These are phyloP conservation scores for Caryopteris hybrid DNA, from an alignment of 305 asterid genomes.

Conservation along the genomic window DNA sequence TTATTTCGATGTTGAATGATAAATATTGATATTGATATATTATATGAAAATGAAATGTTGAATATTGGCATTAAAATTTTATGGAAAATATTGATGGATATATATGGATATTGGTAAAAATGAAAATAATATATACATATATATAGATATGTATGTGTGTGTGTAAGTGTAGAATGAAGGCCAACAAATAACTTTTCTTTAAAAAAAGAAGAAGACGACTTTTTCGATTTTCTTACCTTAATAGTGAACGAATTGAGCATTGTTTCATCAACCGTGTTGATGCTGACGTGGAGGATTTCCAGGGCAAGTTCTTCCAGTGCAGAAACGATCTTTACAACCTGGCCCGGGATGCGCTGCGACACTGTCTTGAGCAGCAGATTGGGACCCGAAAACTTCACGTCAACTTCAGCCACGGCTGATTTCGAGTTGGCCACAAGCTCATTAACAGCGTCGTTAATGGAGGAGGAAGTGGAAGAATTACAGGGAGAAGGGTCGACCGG, in stretches of 20 bases:
- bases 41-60: no score
- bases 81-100: no score
- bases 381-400: constrained; percentile 77
- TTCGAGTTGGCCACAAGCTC: constrained; percentile 76
- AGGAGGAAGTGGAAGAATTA: constrained; percentile 45
- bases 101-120: no score
- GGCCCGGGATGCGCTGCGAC: constrained; percentile 71
- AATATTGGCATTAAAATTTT: no score
- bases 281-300: constrained; percentile 67
- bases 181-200: no score
- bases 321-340: constrained; percentile 53
- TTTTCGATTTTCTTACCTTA: constrained; percentile 38
- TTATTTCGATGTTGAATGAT: no score
- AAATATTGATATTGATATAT: no score
- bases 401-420: constrained; percentile 74
- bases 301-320: constrained; percentile 68
- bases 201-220: not conserved
- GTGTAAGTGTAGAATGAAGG: no score
- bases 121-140: no score
- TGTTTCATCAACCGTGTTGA: constrained; percentile 54
- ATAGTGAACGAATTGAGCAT: constrained; percentile 79
- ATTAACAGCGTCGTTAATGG: constrained; percentile 48
- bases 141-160: no score
- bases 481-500: constrained; percentile 53
- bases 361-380: constrained; percentile 65